Base-by-base conservation (phyloP, 164 flowering plant genomes). In the Cinnamomum chago region DNA sequence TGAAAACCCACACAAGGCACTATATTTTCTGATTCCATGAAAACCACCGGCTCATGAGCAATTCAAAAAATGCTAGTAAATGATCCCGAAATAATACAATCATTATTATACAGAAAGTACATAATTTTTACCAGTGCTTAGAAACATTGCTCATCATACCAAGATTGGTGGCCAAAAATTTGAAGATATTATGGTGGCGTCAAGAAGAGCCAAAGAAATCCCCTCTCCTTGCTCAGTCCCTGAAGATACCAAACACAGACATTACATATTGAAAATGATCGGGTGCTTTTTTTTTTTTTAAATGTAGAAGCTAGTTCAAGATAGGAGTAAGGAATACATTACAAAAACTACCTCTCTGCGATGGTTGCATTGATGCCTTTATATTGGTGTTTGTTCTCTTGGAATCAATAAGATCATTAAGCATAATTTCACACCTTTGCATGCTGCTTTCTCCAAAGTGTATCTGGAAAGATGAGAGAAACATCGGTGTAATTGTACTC, bases 161-260 rank as follows among this genome's bases (percentile, higher is more conserved):
- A 91, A 98, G 78, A 95, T 91, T 71, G 97, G 94, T 14, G 99
- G 99, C 99, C 99, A 95, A 84, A 95, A 95, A 75, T 91, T 94
- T 72, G 97, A 86, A 65, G 99, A 95, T 82, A 95, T 83, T 73
- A 95, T 92, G 65, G 99, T 92, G 75, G 99, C 91, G 84, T 86
- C 84, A 73, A 95, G 79, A 76, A 77, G 76, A 83, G 87, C 95
- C 64, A 94, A 74, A 68, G 97, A 86, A 50, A 86, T 73, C 58
- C 69, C 93, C 40, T 84, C 90, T 68, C 64, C 83, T 47, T 67
- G 74, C 71, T 82, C 85, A 72, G 79, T 64, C 75, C 77, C 92
- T 89, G 74, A 51, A 52, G 24, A 64, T 7, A 24, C 27, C 47
- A 15, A 51, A 23, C 20, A 20, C 28, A 71, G 66, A 58, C 50